Conservation (phyloP, 2,329 filamentous ascomycete species). For the Botrytis fabae region DNA sequence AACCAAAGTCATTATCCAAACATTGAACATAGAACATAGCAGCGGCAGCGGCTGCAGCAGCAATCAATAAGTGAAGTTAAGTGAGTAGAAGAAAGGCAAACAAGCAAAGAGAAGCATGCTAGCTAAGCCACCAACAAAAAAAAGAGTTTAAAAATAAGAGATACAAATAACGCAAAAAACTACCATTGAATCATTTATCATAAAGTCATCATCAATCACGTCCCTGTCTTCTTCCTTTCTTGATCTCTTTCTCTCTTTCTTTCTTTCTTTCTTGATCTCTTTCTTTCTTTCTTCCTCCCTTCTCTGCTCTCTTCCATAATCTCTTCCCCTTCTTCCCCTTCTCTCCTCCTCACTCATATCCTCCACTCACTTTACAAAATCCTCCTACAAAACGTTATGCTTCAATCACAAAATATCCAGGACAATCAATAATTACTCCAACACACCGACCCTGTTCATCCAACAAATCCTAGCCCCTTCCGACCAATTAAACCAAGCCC, state of each 20-base stretch:
- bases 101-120: neutral
- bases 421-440: conserved; percentile 14
- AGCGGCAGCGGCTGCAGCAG: neutral
- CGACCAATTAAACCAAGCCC: conserved; percentile 15
- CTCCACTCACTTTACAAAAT: neutral
- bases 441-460: neutral
- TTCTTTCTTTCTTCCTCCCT: no score
- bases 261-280: no score
- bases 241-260: neutral
- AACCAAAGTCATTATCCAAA: neutral
- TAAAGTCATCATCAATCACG: conserved; percentile 22
- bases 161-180: conserved; percentile 9
- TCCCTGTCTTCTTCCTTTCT: neutral
- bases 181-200: conserved; percentile 22
- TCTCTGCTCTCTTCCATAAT: no score
- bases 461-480: conserved; percentile 2
- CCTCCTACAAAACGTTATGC: neutral
- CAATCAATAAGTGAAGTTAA: neutral
- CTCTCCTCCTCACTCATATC: neutral
- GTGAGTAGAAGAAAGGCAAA: neutral
- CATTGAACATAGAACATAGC: neutral
- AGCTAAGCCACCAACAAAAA: neutral
- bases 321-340: neutral
- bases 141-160: neutral
- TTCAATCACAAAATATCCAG: conserved; percentile 6